Evolutionary conservation across 176 grass and related monocot species (phyloP), one percentile per base, ranked within the genome.

Genomic region (Secale cereale): DNA sequence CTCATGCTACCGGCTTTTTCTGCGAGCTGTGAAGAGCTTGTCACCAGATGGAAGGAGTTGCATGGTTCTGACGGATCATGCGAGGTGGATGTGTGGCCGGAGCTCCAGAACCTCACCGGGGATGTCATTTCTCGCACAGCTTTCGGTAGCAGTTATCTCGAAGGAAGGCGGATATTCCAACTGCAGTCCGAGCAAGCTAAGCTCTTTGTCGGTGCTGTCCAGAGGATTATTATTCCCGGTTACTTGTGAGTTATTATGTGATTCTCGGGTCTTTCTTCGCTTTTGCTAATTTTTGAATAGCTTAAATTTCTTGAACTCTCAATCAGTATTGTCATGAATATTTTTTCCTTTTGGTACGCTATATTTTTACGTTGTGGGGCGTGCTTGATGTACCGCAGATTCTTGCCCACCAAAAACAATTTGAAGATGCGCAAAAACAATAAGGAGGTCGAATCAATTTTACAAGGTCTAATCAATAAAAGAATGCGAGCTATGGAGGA

Each of bases 1-100:
- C 71, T 32, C 46, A 91, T 94, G 89, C 15, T 95, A 77, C 93
- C 86, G 2, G 90, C 86, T 17, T 92, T 95, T 39, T 80, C 80
- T 70, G 48, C 88, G 3, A 85, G 93, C 48, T 90, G 90, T 10
- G 62, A 83, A 76, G 90, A 95, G 20, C 63, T 91, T 37, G 57
- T 91, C 16, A 13, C 30, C 33, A 88, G 85, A 83, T 95, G 93
- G 93, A 65, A 11, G 37, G 52, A 52, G 48, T 52, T 52, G 16
- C 16, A 52, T 52, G 16, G 48, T 52, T 52, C 48, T 52, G 48
- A 2, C 48, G 48, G 48, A 52, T 52, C 48, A 6, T 52, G 6
- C 48, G 48, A 52, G 48, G 48, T 52, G 48, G 48, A 52, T 52
- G 48, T 52, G 48, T 52, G 48, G 48, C 48, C 48, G 48, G 48